A percentile compares a stretch with the other conserved stretches of the same genome.
phyloP scores from a whole-genome alignment of 257 asterid species.

The Ocimum tenuiflorum region DNA sequence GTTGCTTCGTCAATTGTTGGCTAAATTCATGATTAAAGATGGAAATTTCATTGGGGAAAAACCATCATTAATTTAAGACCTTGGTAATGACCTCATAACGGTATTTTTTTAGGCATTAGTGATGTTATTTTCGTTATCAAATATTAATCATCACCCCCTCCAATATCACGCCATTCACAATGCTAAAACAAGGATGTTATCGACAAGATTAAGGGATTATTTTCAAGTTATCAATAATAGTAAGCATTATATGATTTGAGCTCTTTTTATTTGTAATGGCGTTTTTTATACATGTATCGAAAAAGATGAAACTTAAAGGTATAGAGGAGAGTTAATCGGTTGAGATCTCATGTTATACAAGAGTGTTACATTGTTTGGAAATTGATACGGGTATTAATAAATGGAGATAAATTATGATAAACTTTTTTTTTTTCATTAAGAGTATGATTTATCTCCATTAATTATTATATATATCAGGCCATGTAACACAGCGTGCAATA shows the following conservation, averaged over 20 bases:
- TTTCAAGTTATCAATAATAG: neutral
- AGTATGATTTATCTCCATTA: no score
- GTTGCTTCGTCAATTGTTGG: conserved; percentile 62
- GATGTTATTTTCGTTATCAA: conserved; percentile 19
- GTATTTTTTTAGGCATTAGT: conserved; percentile 25
- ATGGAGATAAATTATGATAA: no score
- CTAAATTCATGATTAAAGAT: conserved; percentile 36
- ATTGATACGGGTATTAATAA: no score
- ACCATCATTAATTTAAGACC: conserved; percentile 42
- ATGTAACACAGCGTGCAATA: no score
- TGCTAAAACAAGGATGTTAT: neutral
- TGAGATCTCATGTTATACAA: no score
- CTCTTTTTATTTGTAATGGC: neutral
- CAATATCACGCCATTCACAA: conserved; percentile 6
- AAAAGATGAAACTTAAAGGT: no score
- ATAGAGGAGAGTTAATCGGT: no score
- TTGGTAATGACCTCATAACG: conserved; percentile 42
- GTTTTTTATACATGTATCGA: no score
- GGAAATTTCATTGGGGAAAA: conserved; percentile 17
- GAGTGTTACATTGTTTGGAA: no score
- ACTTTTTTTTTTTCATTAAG: no score
- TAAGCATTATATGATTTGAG: no score
- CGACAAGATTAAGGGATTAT: neutral
- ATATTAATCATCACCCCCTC: conserved; percentile 3
- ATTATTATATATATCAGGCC: no score